Evolutionary conservation across 805 yeast genomes (phyloP).

Genomic region (Candida nanaspora): DNA sequence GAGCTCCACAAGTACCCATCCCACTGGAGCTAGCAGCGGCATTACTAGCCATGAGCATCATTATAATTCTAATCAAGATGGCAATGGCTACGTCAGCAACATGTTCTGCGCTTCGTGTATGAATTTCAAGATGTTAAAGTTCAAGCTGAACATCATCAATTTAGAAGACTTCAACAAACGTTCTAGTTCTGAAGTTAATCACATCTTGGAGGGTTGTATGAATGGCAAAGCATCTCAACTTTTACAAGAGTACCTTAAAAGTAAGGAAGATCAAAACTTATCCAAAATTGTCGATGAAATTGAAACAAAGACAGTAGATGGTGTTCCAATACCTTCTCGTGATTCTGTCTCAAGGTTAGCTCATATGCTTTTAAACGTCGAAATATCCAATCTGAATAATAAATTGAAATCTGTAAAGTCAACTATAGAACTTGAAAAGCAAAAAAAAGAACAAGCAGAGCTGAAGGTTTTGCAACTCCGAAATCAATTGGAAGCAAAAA

Average conservation of each 20-base stretch:
- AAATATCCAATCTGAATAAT: slow-evolving; percentile 12
- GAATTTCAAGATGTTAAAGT: slow-evolving; percentile 18
- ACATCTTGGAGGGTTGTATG: slow-evolving; percentile 18
- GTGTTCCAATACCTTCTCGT: slow-evolving; percentile 11
- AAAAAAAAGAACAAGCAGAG: slow-evolving; percentile 5
- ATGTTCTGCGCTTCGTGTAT: slow-evolving; percentile 20
- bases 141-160: slow-evolving; percentile 14
- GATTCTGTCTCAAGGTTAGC: slow-evolving; percentile 23
- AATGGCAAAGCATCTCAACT: slow-evolving; percentile 14
- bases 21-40: neutral
- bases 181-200: slow-evolving; percentile 14
- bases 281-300: neutral
- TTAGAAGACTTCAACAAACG: slow-evolving; percentile 11
- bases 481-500: slow-evolving; percentile 3
- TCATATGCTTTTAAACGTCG: slow-evolving; percentile 23
- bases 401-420: slow-evolving; percentile 6
- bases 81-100: neutral
- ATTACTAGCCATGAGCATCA: no score
- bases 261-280: neutral
- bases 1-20: neutral
- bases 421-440: slow-evolving; percentile 5
- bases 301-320: neutral
- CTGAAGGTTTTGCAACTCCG: slow-evolving; percentile 1
- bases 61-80: neutral
- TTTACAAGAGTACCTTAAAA: slow-evolving; percentile 7